Evolutionary conservation across 169 alveolate genomes (phyloP).

Genomic region (Eimeria falciformis): DNA sequence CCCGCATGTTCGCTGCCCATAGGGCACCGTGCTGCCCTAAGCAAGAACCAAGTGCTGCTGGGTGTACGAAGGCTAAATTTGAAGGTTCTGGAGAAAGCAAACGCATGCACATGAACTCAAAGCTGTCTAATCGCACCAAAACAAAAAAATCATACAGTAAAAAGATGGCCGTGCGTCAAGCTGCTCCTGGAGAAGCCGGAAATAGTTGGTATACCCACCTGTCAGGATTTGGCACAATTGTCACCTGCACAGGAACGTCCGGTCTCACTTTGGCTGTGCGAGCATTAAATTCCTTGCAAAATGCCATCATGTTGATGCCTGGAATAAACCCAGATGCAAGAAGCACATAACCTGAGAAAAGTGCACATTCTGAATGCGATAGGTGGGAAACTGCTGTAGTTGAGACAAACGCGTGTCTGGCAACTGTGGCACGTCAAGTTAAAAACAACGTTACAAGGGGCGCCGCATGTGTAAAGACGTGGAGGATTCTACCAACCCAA

Average conservation of each 20-base stretch:
- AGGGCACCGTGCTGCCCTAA: conserved; percentile 91
- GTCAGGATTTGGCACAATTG: conserved; percentile 83
- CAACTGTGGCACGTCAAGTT: too few species aligned
- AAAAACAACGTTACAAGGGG: too few species aligned
- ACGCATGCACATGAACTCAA: not conserved
- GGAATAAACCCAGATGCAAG: too few species aligned
- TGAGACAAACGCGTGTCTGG: too few species aligned
- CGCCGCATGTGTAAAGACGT: too few species aligned
- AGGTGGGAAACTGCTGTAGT: too few species aligned
- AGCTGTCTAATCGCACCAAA: too few species aligned
- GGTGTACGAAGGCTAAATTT: conserved; percentile 91
- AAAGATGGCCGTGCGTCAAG: not conserved
- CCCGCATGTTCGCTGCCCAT: conserved; percentile 90
- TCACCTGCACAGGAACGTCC: conserved; percentile 91
- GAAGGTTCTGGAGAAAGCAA: conserved; percentile 81
- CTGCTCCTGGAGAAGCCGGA: conserved; percentile 25
- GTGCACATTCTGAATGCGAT: too few species aligned
- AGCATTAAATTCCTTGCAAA: conserved; percentile 93
- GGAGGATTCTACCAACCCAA: conserved; percentile 65
- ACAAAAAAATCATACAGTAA: not conserved
- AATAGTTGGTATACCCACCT: conserved; percentile 82
- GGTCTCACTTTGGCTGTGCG: conserved; percentile 87
- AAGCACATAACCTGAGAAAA: too few species aligned
- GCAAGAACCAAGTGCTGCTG: conserved; percentile 91
- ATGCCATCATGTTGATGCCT: conserved; percentile 93